Base-by-base conservation (phyloP, 2,329 filamentous ascomycete species). In the Fusarium dlaminii region DNA sequence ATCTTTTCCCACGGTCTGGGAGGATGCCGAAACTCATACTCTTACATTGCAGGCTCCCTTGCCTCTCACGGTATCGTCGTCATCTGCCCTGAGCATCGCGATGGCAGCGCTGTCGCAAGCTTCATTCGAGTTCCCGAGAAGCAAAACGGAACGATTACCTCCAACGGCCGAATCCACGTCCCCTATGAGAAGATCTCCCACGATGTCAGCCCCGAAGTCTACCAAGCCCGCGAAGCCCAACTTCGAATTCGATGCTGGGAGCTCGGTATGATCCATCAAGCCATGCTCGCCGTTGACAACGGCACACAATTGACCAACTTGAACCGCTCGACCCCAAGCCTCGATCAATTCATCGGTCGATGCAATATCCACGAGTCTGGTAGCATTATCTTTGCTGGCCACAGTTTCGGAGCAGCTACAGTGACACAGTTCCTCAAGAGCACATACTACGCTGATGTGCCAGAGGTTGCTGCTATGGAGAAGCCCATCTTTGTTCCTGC, bases 1-100 rank as follows among this genome's bases (percentile, higher is more conserved):
- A 86, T 97, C 71, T 97, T 97, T 82, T 96, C 94, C 4, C 94
- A 97, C 79, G 94, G 94, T 2, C 86, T 97, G 3, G 94, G 93
- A 42, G 94, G 94, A 42, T 92, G 90, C 68, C 89, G 93, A 74
- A 96, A 96, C 78, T 90, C 93, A 17, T 97, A 97, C 83, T 96
- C 93, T n/a, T 92, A 95, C 78, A 84, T 97, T 30, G 92, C 89
- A 24, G 93, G 93, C 22, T 94, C 93, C 1, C 84, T 97, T 34
- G 93, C 94, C 9, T 94, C 93, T 27, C 91, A 96, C 78, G 94
- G 94, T 45, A 87, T 95, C 29, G 90, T 96, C 13, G 94, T 97
- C 5, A 85, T 96, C 60, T 94, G 93, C 65, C 90, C 93, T 1
- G 94, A 97, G 78, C 94, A 97, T 79, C 89, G 94, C 49, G 94